Evolutionary conservation across 1,284 basidiomycete species (phyloP), one percentile per base, ranked within the genome.

Genomic region (Peniophora sp.): DNA sequence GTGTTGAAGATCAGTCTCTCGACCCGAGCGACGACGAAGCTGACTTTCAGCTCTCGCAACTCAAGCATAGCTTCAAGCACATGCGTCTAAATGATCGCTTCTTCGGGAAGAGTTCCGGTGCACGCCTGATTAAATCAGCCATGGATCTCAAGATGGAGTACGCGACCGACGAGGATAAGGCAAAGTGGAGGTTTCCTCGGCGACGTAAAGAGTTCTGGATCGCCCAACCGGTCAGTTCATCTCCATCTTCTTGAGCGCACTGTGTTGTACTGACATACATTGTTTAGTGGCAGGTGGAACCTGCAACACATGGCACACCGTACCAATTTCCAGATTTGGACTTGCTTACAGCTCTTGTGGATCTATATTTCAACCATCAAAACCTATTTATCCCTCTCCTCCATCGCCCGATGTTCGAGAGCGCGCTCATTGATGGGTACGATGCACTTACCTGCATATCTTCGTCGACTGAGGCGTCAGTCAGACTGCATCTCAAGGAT

Each of bases 391-490:
- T 79, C 27, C 88, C 89, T 5, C 68, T 94, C 15, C 68, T 95
- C 2, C 91, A 94, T 62, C 78, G 81, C 0, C 80, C 81, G 3
- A 82, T 80, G 24, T 91, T 94, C 58, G 77, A 87, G 54, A 67
- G 69, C 20, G 71, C 75, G 41, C 67, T 87, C 42, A 62, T 64
- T n/a, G 72, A 78, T 12, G 74, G 76, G 3, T 32, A 32, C 27
- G 27, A 32, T n/a, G n/a, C n/a, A n/a, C n/a, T n/a, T n/a, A n/a
- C n/a, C n/a, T n/a, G n/a, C n/a, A n/a, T n/a, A n/a, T n/a, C n/a
- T n/a, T n/a, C n/a, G n/a, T n/a, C n/a, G n/a, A n/a, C n/a, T n/a
- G n/a, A n/a, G n/a, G n/a, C n/a, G n/a, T n/a, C n/a, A n/a, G 5
- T 32, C 27, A 32, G 27, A 32, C 61, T 83, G 17, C 82, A 90